Evolutionary conservation across 148 eudicot genomes (phyloP).

Genomic region (Agrostemma githago): DNA sequence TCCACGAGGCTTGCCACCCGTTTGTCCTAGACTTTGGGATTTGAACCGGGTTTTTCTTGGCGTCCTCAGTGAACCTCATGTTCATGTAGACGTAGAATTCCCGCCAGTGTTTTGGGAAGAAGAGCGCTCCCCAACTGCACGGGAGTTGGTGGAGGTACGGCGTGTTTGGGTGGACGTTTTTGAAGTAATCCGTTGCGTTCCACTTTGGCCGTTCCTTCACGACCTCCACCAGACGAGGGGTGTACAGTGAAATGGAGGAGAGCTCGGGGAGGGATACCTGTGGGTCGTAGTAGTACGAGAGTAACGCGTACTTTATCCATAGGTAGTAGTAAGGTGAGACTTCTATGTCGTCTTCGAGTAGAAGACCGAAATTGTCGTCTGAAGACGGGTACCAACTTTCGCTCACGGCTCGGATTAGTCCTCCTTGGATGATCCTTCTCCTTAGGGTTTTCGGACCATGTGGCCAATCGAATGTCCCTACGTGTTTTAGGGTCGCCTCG

Average conservation of each 20-base stretch:
- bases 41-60: conserved; percentile 86
- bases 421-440: conserved; percentile 92
- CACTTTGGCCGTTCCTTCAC: conserved; percentile 90
- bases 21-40: conserved; percentile 90
- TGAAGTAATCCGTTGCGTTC: conserved; percentile 82
- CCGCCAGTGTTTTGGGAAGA: conserved; percentile 95
- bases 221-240: conserved; percentile 83
- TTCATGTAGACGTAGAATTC: conserved; percentile 99
- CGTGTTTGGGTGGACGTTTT: conserved; percentile 80
- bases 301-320: conserved; percentile 83
- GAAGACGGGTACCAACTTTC: conserved; percentile 96
- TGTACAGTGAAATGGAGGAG: conserved; percentile 83
- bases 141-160: conserved; percentile 93
- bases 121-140: conserved; percentile 95
- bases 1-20: conserved; percentile 99
- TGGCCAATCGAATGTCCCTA: conserved; percentile 67
- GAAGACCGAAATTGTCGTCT: conserved; percentile 74
- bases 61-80: conserved; percentile 88
- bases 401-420: conserved; percentile 88
- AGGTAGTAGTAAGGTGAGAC: conserved; percentile 90
- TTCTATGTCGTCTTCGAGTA: conserved; percentile 89
- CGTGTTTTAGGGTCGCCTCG: conserved; percentile 52
- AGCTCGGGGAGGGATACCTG: conserved; percentile 86
- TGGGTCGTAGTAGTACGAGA: conserved; percentile 84
- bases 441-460: conserved; percentile 70